Percentiles rank a stretch among this genome's conserved stretches.
These are phyloP conservation scores for Obelidium mucronatum DNA, from an alignment of 192 early-diverging fungal genomes.

Conservation along the genomic window DNA sequence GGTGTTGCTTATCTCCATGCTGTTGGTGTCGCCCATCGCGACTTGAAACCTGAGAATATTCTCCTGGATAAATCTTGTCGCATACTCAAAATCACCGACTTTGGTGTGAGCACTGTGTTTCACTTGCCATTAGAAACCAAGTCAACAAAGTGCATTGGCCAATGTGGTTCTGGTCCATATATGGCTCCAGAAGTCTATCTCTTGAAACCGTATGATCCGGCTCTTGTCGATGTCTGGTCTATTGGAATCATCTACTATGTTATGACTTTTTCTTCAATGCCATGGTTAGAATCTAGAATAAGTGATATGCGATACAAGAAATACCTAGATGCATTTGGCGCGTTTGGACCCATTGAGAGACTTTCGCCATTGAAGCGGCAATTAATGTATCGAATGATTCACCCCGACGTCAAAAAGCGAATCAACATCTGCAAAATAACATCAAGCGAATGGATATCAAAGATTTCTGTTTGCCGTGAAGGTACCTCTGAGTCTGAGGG, in stretches of 20 bases:
- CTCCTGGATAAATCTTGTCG: constrained; percentile 76
- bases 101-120: constrained; percentile 96
- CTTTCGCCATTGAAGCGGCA: no score
- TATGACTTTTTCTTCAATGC: constrained; percentile 62
- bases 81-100: constrained; percentile 94
- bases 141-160: constrained; percentile 79
- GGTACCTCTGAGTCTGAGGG: no score
- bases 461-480: no score
- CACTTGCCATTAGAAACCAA: constrained; percentile 79
- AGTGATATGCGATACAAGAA: constrained; percentile 54
- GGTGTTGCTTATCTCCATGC: constrained; percentile 91
- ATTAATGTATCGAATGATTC: no score
- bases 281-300: constrained; percentile 50
- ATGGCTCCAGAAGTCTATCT: constrained; percentile 91
- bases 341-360: no score
- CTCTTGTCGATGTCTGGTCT: constrained; percentile 93
- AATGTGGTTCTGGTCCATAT: constrained; percentile 96
- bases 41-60: constrained; percentile 94
- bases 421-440: no score
- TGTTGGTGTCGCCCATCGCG: constrained; percentile 94
- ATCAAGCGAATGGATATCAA: no score
- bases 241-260: constrained; percentile 87
- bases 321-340: constrained; percentile 43
- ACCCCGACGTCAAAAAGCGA: no score
- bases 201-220: constrained; percentile 82